These are phyloP conservation scores for Geotrichum bryndzae DNA, from an alignment of 1,139 yeast species.

Conservation along the genomic window DNA sequence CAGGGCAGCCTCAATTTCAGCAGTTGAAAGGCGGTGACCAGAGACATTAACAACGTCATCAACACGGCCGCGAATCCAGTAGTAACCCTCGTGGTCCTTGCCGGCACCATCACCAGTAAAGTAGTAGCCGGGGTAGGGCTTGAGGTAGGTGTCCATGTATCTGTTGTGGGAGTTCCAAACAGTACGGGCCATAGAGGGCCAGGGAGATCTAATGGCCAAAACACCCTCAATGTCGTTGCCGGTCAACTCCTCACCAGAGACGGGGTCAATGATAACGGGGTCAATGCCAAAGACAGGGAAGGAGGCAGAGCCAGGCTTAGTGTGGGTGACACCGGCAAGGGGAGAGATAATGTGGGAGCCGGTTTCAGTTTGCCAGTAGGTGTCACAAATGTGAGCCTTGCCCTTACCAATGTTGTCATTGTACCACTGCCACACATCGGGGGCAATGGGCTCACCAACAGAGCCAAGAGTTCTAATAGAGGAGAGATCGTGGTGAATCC, in stretches of 20 bases:
- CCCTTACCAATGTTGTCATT: conserved; percentile 73
- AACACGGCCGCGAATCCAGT: conserved; percentile 93
- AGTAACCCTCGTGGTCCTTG: conserved; percentile 86
- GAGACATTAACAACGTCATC: conserved; percentile 91
- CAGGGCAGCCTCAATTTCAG: conserved; percentile 85
- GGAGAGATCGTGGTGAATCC: conserved; percentile 57
- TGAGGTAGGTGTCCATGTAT: conserved; percentile 79
- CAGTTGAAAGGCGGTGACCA: conserved; percentile 87
- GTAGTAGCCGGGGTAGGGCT: conserved; percentile 87
- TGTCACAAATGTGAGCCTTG: conserved; percentile 72
- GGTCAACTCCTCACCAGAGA: conserved; percentile 63
- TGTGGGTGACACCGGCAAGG: conserved; percentile 79
- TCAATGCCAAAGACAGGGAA: conserved; percentile 86
- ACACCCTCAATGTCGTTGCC: conserved; percentile 92
- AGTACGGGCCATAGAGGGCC: conserved; percentile 94
- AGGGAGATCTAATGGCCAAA: conserved; percentile 67
- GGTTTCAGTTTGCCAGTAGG: conserved; percentile 94
- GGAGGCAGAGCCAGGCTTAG: conserved; percentile 89
- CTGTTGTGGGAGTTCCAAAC: conserved; percentile 81
- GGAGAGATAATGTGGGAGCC: conserved; percentile 90
- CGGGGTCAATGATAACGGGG: conserved; percentile 80
- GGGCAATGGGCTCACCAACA: conserved; percentile 90
- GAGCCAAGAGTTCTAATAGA: conserved; percentile 72
- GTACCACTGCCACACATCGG: conserved; percentile 93
- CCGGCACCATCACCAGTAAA: conserved; percentile 97